Base-by-base conservation (phyloP, 495 filamentous ascomycete genomes). In the Hypoxylon lienhwacheense region DNA sequence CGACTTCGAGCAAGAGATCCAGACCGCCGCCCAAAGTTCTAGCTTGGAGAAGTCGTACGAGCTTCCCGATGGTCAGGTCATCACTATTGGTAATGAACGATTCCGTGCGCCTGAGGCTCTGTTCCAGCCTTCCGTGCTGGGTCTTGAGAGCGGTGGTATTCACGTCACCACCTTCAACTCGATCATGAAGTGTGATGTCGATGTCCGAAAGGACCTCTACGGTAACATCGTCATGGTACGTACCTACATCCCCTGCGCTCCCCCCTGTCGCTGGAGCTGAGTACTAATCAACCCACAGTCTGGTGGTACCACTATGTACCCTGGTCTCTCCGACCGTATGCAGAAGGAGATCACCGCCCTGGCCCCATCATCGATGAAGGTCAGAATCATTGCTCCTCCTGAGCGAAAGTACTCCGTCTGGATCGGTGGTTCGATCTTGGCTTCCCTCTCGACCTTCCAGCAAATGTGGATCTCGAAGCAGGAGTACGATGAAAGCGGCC, bases 391-490 rank as follows among this genome's bases (percentile, higher is more conserved):
- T 66, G 93, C 93, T 63, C 93, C 93, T 55, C 91, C 93, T 20
- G 93, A 98, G 80, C 83, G 93, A 66, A 95, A 97, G 76, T 98
- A 97, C 80, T 97, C 93, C 55, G 93, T 98, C 81, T 98, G 93
- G 93, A 98, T 98, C 75, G 93, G 93, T 90, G 93, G 93, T 84
- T 98, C 93, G 75, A 98, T 98, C 74, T 79, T 98, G 71, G 93
- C 93, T 61, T 98, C 93, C 58, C 89, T 98, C 61, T 98, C 93
- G 53, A 97, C 93, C 78, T 97, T 97, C 91, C 93, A 98, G 81
- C 93, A 97, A 81, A 98, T 98, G 95, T 98, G 93, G 93, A 97
- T 98, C 86, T 98, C 93, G 61, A 98, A 98, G 89, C 93, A 98
- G 81, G 93, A 97, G 83, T 97, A 97, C 84, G 93, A 98, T 80